Conservation (phyloP, 2,329 filamentous ascomycete genomes). For the Diaporthe sp. region DNA sequence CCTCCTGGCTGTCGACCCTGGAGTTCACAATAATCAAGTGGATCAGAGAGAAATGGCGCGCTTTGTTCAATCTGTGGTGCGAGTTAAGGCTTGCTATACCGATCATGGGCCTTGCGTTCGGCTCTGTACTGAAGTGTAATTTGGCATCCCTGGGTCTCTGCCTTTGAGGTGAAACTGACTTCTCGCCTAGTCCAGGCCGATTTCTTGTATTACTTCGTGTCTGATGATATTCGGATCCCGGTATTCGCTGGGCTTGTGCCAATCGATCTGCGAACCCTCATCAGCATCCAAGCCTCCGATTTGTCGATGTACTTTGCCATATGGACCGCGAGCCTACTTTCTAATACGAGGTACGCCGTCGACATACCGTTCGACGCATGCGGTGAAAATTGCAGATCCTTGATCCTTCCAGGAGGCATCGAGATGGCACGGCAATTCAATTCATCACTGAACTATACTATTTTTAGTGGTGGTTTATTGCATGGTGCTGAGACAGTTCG, state of each 20-base stretch:
- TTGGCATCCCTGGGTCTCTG: neutral
- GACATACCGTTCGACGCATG: neutral
- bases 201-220: conserved; percentile 10
- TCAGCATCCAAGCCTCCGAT: conserved; percentile 3
- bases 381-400: neutral
- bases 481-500: neutral
- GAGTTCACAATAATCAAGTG: neutral
- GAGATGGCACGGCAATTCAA: conserved; percentile 7
- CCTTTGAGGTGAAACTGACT: neutral
- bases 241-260: conserved; percentile 9
- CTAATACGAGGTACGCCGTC: conserved; percentile 9
- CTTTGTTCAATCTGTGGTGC: conserved; percentile 12
- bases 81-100: conserved; percentile 11
- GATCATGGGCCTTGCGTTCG: neutral
- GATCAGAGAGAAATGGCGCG: neutral
- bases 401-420: conserved; percentile 12
- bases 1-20: neutral
- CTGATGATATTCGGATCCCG: neutral
- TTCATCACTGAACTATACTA: conserved; percentile 1
- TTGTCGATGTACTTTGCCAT: conserved; percentile 7
- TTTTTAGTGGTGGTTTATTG: neutral
- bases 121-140: conserved; percentile 13
- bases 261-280: neutral
- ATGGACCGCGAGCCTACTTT: conserved; percentile 9
- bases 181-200: neutral